Conservation (phyloP, 805 yeast species). For the Wickerhamomyces chambardii region DNA sequence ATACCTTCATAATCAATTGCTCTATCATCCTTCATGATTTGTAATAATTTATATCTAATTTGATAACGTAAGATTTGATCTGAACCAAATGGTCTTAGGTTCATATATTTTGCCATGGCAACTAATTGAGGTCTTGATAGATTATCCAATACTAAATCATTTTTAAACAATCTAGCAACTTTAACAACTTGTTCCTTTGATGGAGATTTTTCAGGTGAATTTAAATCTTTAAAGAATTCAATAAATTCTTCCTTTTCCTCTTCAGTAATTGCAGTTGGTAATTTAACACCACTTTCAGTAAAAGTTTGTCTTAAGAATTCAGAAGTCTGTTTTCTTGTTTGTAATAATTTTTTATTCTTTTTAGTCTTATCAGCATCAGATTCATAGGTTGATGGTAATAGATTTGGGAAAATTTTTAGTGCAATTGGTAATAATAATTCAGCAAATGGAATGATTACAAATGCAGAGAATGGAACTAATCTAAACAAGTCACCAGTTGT, state of each 20-base stretch:
- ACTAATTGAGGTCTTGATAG: constrained; percentile 83
- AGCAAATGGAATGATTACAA: constrained; percentile 88
- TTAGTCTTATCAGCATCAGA: constrained; percentile 51
- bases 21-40: constrained; percentile 86
- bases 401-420: constrained; percentile 84
- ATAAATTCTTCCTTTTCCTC: constrained; percentile 73
- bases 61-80: constrained; percentile 88
- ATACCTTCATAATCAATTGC: constrained; percentile 94
- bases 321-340: constrained; percentile 56
- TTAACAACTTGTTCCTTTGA: constrained; percentile 62
- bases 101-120: constrained; percentile 90
- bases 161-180: constrained; percentile 88
- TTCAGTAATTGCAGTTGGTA: constrained; percentile 56
- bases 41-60: constrained; percentile 84
- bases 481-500: constrained; percentile 81
- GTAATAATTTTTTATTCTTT: constrained; percentile 44
- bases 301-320: constrained; percentile 58
- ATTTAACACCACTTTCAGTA: constrained; percentile 56
- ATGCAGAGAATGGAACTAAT: constrained; percentile 88
- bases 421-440: constrained; percentile 88
- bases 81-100: constrained; percentile 87
- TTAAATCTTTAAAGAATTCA: constrained; percentile 65
- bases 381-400: constrained; percentile 90
- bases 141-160: constrained; percentile 89
- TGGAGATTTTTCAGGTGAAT: constrained; percentile 51